Evolutionary conservation across 1,284 basidiomycete species (phyloP), one percentile per base, ranked within the genome.

Genomic region (Farysia itapuensis): DNA sequence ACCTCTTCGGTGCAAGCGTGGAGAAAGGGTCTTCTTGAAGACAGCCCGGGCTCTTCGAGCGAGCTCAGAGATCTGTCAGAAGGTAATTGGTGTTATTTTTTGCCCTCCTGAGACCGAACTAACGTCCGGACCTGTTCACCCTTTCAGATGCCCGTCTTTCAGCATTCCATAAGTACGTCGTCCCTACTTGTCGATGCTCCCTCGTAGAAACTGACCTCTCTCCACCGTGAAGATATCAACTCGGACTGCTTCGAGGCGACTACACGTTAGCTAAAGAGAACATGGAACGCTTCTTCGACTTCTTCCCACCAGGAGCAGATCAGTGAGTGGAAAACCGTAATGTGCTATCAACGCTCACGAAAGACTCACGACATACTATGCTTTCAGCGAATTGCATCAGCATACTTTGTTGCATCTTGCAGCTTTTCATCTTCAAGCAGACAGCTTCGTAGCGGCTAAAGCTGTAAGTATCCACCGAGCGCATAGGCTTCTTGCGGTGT

Each of bases 251-350:
- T 11, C 45, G 53, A 26, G 53, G 59, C 18, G 59, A 63, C 35
- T 63, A 58, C 21, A 25, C 35, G 6, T 36, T 42, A 35, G 49
- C 59, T 1, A 63, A 63, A 32, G 53, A 58, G 39, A 63, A 50
- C 30, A 63, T 63, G 59, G 53, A 63, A 21, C 49, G 37, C 23
- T 58, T 57, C 29, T 63, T 63, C 24, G 59, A 63, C 39, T 63
- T 57, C 39, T 57, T 52, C 26, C 45, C 59, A 5, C 59, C 59
- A 5, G 59, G 59, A 12, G 44, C 58, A n/a, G 58, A 61, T 28
- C 48, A 31, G 34, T 35, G 21, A 35, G 34, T 35, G 9, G n/a
- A n/a, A n/a, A n/a, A n/a, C n/a, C n/a, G n/a, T n/a, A n/a, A n/a
- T n/a, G n/a, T n/a, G n/a, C n/a, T n/a, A n/a, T n/a, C n/a, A n/a